phyloP scores from a whole-genome alignment of 2,329 filamentous ascomycete genomes.

The Bipolaris zeicola region DNA sequence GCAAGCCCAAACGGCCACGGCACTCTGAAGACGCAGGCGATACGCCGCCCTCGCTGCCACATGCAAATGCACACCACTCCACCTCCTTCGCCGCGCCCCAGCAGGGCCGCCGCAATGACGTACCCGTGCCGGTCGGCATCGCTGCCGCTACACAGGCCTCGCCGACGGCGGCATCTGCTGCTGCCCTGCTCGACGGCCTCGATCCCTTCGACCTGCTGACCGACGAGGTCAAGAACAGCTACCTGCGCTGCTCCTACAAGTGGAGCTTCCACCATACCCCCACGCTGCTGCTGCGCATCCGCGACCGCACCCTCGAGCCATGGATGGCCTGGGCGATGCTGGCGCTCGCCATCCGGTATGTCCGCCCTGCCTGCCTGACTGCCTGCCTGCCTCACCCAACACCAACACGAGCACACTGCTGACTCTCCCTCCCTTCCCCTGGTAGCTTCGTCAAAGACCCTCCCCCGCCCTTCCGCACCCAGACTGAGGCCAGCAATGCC shows the following conservation, averaged over 20 bases:
- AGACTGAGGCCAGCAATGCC: conserved; percentile 50
- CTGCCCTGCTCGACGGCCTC: conserved; percentile 37
- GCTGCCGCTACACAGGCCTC: conserved; percentile 26
- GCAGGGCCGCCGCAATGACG: conserved; percentile 27
- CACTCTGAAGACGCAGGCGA: conserved; percentile 30
- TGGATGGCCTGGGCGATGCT: conserved; percentile 53
- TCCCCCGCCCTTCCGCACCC: conserved; percentile 43
- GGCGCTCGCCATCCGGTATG: conserved; percentile 48
- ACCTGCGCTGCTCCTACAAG: conserved; percentile 50
- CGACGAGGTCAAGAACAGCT: conserved; percentile 51
- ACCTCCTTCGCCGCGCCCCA: conserved; percentile 17
- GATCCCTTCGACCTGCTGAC: conserved; percentile 49
- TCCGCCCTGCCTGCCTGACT: neutral
- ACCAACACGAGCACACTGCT: neutral
- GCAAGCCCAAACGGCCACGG: conserved; percentile 46
- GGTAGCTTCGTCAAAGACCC: conserved; percentile 47
- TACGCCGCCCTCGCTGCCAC: conserved; percentile 18
- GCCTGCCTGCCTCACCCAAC: too few relatives aligned
- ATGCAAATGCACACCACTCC: neutral
- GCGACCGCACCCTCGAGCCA: conserved; percentile 45
- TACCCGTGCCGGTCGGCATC: conserved; percentile 33
- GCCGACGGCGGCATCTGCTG: conserved; percentile 32
- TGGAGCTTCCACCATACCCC: conserved; percentile 52
- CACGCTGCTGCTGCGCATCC: conserved; percentile 46
- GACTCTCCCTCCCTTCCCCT: neutral